Conservation (phyloP, 768 basidiomycete genomes). For the Paxillus ammoniavirescens region DNA sequence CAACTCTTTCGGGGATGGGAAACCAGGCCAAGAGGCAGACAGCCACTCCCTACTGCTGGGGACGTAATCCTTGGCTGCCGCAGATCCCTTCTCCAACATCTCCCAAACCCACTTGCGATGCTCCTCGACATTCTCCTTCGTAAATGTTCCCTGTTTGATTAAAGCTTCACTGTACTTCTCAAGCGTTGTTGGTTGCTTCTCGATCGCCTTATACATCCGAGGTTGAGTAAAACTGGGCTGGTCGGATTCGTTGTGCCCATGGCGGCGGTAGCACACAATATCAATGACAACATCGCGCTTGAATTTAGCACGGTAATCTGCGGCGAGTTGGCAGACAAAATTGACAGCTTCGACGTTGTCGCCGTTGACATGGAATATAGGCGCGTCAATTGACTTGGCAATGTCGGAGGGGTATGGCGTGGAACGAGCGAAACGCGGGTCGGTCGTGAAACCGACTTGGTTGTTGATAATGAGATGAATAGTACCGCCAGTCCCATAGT, state of each 20-base stretch:
- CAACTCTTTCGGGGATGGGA: slow-evolving; percentile 92
- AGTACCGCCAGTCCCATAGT: slow-evolving; percentile 92
- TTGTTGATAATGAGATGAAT: slow-evolving; percentile 97
- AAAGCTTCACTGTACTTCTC: slow-evolving; percentile 87
- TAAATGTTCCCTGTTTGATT: slow-evolving; percentile 83
- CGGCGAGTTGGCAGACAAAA: slow-evolving; percentile 89
- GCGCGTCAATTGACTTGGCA: slow-evolving; percentile 91
- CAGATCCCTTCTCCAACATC: slow-evolving; percentile 89
- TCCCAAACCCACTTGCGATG: slow-evolving; percentile 99
- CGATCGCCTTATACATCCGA: slow-evolving; percentile 93
- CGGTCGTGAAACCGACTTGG: slow-evolving; percentile 97
- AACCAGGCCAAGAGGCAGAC: slow-evolving; percentile 95
- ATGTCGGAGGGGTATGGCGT: slow-evolving; percentile 94
- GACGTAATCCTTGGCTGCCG: slow-evolving; percentile 86
- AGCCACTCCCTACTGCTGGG: slow-evolving; percentile 93
- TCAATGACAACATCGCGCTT: slow-evolving; percentile 97
- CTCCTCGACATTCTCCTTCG: slow-evolving; percentile 89
- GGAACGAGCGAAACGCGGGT: slow-evolving; percentile 91
- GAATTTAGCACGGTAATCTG: slow-evolving; percentile 92
- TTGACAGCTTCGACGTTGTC: slow-evolving; percentile 94
- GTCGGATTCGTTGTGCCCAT: slow-evolving; percentile 97
- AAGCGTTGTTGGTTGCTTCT: slow-evolving; percentile 84
- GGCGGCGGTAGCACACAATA: slow-evolving; percentile 94
- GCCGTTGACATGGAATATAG: slow-evolving; percentile 97
- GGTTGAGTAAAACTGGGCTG: slow-evolving; percentile 99